These are phyloP conservation scores for Dactylellina drechsleri DNA, from an alignment of 2,329 filamentous ascomycete species.

Conservation along the genomic window DNA sequence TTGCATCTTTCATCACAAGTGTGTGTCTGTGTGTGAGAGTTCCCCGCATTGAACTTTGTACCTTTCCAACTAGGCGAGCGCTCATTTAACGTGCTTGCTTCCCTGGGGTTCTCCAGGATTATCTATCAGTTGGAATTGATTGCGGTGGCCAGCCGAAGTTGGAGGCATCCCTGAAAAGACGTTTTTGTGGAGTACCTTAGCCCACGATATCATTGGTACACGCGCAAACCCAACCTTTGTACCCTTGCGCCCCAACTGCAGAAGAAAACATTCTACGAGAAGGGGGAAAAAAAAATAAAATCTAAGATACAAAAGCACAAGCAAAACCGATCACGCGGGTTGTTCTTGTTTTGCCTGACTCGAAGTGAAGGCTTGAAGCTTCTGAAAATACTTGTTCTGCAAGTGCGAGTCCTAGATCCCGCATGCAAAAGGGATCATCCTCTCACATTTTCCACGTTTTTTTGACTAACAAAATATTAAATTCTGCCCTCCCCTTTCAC, in stretches of 20 bases:
- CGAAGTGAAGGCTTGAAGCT: too few relatives aligned
- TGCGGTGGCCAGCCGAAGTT: slow-evolving; percentile 46
- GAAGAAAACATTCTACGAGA: slow-evolving; percentile 22
- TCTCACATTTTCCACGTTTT: slow-evolving; percentile 34
- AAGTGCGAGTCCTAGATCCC: slow-evolving; percentile 18
- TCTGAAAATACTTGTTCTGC: too few relatives aligned
- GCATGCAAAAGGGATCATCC: slow-evolving; percentile 34
- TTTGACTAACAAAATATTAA: not conserved
- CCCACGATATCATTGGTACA: slow-evolving; percentile 41
- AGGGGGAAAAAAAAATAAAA: slow-evolving; percentile 11
- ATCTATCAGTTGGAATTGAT: slow-evolving; percentile 27
- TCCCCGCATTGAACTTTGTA: slow-evolving; percentile 50
- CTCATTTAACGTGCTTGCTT: slow-evolving; percentile 35
- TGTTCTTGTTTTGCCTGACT: not conserved
- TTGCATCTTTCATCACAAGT: slow-evolving; percentile 17
- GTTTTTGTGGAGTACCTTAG: slow-evolving; percentile 48
- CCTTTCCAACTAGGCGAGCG: slow-evolving; percentile 32
- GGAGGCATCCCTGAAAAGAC: slow-evolving; percentile 36
- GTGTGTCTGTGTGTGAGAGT: slow-evolving; percentile 8
- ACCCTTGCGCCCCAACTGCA: slow-evolving; percentile 31
- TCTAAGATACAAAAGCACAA: too few relatives aligned
- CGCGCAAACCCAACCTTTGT: slow-evolving; percentile 8
- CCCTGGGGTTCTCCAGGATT: slow-evolving; percentile 40
- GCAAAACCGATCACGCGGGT: slow-evolving; percentile 27
- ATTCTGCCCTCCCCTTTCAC: not conserved